Conservation (phyloP, 352 stramenopile species). For the Globisporangium iwayamae region DNA sequence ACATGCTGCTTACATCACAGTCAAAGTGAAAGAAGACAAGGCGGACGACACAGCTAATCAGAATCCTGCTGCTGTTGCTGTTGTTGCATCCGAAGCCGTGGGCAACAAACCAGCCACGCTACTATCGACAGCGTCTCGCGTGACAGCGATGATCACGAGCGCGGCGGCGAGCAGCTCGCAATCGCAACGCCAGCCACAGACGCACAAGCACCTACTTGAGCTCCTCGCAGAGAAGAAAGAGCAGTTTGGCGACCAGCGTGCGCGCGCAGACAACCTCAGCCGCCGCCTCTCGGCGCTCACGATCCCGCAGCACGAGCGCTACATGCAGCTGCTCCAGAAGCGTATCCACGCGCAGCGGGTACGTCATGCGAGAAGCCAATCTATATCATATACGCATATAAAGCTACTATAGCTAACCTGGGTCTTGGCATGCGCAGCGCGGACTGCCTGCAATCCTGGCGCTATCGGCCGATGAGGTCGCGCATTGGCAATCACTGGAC, state of each 20-base stretch:
- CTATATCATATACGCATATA: conserved; percentile 10
- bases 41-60: not conserved
- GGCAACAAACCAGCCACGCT: not conserved
- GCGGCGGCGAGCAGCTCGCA: not conserved
- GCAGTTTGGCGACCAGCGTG: conserved; percentile 15
- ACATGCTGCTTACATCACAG: not conserved
- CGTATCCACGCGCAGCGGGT: conserved; percentile 40
- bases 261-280: conserved; percentile 24
- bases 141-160: not conserved
- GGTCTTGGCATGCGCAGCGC: conserved; percentile 19
- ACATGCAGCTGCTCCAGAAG: conserved; percentile 45
- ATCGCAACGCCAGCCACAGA: not conserved
- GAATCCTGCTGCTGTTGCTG: not conserved
- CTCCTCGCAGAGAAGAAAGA: conserved; percentile 30
- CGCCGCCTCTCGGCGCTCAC: conserved; percentile 48
- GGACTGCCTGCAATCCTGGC: conserved; percentile 58
- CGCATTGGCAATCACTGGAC: conserved; percentile 37
- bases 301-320: conserved; percentile 47
- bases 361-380: not conserved
- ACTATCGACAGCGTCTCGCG: not conserved
- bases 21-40: not conserved
- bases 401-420: conserved; percentile 5
- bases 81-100: too few species aligned
- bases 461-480: conserved; percentile 37
- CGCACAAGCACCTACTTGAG: conserved; percentile 29